Conservation (phyloP, 2,329 filamentous ascomycete genomes). For the Aspergillus fijiensis region DNA sequence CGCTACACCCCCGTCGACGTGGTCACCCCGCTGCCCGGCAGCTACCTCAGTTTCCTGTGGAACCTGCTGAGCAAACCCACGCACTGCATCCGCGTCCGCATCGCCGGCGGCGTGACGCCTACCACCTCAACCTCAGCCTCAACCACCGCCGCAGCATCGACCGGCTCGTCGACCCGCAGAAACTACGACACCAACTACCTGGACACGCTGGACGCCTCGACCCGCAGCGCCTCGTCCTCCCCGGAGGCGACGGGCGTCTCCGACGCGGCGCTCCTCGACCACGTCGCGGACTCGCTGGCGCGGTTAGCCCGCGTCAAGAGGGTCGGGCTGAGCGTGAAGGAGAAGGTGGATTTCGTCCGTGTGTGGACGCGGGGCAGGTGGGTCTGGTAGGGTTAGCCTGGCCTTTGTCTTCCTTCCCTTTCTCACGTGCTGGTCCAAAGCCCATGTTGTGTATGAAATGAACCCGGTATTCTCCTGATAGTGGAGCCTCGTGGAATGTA, state of each 20-base stretch:
- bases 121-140: background rate
- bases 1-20: conserved; percentile 87
- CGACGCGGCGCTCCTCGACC: conserved; percentile 72
- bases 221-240: background rate
- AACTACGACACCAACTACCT: conserved; percentile 49
- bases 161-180: conserved; percentile 5
- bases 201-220: conserved; percentile 41
- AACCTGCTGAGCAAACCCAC: conserved; percentile 78
- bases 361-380: conserved; percentile 58
- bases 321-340: conserved; percentile 76
- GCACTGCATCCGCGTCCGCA: conserved; percentile 85
- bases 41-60: conserved; percentile 76
- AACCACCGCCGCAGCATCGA: background rate
- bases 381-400: conserved; percentile 25
- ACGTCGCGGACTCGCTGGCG: conserved; percentile 82
- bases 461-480: no score
- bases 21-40: conserved; percentile 81
- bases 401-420: background rate
- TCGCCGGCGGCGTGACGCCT: conserved; percentile 53
- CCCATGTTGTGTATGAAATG: no score
- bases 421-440: no score
- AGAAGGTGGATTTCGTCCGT: conserved; percentile 80
- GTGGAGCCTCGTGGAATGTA: background rate
- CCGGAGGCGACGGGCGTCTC: conserved; percentile 25
- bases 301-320: conserved; percentile 82